Conservation (phyloP, 768 basidiomycete genomes). For the Clitopilus passeckerianus region DNA sequence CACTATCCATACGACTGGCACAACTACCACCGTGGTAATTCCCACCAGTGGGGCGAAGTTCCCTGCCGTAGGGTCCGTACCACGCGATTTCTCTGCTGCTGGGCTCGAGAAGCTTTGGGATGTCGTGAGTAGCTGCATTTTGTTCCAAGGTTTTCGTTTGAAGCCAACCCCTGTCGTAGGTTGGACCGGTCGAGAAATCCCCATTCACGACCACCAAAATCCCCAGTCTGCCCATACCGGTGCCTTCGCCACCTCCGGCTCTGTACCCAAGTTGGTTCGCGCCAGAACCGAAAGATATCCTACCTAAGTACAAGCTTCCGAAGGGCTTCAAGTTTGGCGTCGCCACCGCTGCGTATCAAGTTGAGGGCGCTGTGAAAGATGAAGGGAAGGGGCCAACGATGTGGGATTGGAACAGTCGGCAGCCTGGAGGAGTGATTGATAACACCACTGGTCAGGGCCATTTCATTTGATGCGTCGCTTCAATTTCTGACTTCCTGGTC, state of each 20-base stretch:
- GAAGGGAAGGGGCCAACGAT: constrained; percentile 44
- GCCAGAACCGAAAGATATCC: constrained; percentile 35
- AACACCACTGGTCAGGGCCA: constrained; percentile 33
- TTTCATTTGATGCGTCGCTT: background rate
- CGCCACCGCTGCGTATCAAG: constrained; percentile 48
- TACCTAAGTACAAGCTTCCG: constrained; percentile 40
- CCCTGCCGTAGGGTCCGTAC: background rate
- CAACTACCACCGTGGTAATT: background rate
- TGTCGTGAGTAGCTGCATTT: background rate
- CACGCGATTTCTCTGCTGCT: background rate
- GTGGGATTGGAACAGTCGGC: constrained; percentile 47
- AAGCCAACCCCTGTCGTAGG: constrained; percentile 16
- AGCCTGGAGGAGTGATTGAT: constrained; percentile 34
- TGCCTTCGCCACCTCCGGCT: constrained; percentile 38
- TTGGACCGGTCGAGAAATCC: constrained; percentile 36
- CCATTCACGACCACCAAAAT: constrained; percentile 41
- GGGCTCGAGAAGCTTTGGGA: constrained; percentile 1
- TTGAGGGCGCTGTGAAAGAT: constrained; percentile 46
- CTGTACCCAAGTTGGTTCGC: constrained; percentile 44
- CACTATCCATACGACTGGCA: background rate
- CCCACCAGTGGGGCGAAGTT: background rate
- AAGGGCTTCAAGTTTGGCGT: constrained; percentile 46
- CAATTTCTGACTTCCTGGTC: background rate
- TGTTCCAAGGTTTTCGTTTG: background rate
- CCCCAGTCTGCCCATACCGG: constrained; percentile 27